A percentile compares a stretch with the other conserved stretches of the same genome.
Conservation (phyloP, 164 flowering plant genomes). For the Macadamia tetraphylla region DNA sequence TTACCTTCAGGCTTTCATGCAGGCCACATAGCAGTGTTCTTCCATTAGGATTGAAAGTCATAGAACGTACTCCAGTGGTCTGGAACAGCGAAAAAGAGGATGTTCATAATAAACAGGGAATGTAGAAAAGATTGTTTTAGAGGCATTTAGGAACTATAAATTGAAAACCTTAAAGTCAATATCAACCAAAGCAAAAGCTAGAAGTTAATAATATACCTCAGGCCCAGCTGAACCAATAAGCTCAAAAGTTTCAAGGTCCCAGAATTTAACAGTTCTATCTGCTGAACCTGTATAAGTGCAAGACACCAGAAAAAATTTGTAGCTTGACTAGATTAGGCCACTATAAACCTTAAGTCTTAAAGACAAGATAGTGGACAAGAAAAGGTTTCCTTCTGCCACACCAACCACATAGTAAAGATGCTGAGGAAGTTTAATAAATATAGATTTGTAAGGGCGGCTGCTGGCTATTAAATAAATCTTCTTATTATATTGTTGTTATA, state of each 20-base stretch:
- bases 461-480: too few relatives aligned
- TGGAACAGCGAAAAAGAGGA: slow-evolving; percentile 22
- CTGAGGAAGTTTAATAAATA: too few relatives aligned
- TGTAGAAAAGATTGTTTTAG: neutral
- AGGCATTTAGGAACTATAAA: neutral
- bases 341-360: neutral
- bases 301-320: neutral
- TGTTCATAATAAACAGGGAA: neutral
- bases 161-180: neutral
- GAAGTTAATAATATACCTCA: slow-evolving; percentile 48
- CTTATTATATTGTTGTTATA: too few relatives aligned
- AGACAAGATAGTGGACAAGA: neutral
- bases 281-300: slow-evolving; percentile 66
- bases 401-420: too few relatives aligned
- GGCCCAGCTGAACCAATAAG: slow-evolving; percentile 94
- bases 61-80: slow-evolving; percentile 81
- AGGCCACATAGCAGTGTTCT: slow-evolving; percentile 89
- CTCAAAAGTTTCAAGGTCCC: slow-evolving; percentile 99
- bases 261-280: slow-evolving; percentile 92
- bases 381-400: too few relatives aligned
- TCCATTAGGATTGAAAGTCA: slow-evolving; percentile 95
- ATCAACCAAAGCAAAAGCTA: neutral
- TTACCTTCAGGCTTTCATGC: slow-evolving; percentile 89
- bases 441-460: too few relatives aligned
- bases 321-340: neutral